A percentile compares a stretch with the other conserved stretches of the same genome.
These are phyloP conservation scores for Tuber umbilicatum DNA, from an alignment of 495 filamentous ascomycete species.

Conservation along the genomic window DNA sequence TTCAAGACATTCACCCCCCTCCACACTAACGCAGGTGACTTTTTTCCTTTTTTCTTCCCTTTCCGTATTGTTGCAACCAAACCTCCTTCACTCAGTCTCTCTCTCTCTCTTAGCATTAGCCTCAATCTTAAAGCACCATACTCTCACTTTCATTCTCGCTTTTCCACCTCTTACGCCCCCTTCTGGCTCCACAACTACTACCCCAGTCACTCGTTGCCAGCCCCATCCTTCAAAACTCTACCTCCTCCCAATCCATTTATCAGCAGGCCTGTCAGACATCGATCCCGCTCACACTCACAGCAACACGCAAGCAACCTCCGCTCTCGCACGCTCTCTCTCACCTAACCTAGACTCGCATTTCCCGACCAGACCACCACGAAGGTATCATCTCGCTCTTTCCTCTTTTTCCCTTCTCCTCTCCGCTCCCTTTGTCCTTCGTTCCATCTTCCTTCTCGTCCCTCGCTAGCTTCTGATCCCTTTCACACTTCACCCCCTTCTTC, in stretches of 20 bases:
- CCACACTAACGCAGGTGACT: not conserved
- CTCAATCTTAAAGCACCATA: conserved; percentile 10
- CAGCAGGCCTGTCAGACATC: conserved; percentile 29
- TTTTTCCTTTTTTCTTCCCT: not conserved
- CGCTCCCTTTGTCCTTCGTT: conserved; percentile 32
- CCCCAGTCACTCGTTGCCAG: conserved; percentile 25
- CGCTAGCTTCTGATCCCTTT: conserved; percentile 7
- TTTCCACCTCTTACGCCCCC: not conserved
- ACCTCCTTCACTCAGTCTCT: conserved; percentile 14
- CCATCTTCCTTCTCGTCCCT: conserved; percentile 22
- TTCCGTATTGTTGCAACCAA: not conserved
- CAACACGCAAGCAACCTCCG: conserved; percentile 34
- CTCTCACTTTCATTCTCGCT: not conserved
- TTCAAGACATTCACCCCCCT: not conserved
- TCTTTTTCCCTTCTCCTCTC: conserved; percentile 19
- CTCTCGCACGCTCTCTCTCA: conserved; percentile 14
- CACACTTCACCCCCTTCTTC: conserved; percentile 4
- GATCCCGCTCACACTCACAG: conserved; percentile 12
- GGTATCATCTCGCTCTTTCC: conserved; percentile 24
- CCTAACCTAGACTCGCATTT: conserved; percentile 40
- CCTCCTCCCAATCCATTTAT: conserved; percentile 11
- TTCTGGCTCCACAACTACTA: conserved; percentile 9
- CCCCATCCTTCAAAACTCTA: conserved; percentile 15
- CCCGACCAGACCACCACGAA: conserved; percentile 37
- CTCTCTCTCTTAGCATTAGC: conserved; percentile 19